Conservation (phyloP, 75 land plant genomes). For the Cunninghamia lanceolata region DNA sequence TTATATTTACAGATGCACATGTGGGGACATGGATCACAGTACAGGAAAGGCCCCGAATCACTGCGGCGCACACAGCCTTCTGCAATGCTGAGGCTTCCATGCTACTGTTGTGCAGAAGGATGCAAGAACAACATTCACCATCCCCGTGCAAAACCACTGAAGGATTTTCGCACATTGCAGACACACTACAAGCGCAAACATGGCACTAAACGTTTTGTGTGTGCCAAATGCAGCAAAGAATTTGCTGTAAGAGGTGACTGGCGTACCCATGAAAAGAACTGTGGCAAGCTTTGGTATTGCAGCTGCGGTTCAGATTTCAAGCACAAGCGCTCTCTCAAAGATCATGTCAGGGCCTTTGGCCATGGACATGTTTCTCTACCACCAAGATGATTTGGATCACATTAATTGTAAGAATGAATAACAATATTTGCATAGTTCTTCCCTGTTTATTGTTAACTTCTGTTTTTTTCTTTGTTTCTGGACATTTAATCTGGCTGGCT, state of each 20-base stretch:
- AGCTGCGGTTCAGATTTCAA: slow-evolving; percentile 63
- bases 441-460: neutral
- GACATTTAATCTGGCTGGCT: neutral
- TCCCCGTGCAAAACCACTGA: slow-evolving; percentile 50
- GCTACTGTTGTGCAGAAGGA: slow-evolving; percentile 59
- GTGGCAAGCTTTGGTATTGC: slow-evolving; percentile 70
- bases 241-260: slow-evolving; percentile 67
- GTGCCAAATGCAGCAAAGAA: slow-evolving; percentile 50
- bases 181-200: slow-evolving; percentile 68
- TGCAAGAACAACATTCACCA: slow-evolving; percentile 64
- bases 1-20: slow-evolving; percentile 49
- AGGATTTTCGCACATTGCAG: slow-evolving; percentile 61
- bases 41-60: slow-evolving; percentile 56
- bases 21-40: slow-evolving; percentile 75
- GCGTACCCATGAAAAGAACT: slow-evolving; percentile 72
- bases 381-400: slow-evolving; percentile 14
- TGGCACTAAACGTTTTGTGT: slow-evolving; percentile 41
- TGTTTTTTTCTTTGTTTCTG: neutral
- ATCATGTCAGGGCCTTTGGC: slow-evolving; percentile 57
- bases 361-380: slow-evolving; percentile 21
- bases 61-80: slow-evolving; percentile 41
- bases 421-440: neutral
- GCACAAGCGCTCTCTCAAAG: slow-evolving; percentile 64
- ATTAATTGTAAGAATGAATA: neutral
- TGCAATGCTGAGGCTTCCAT: slow-evolving; percentile 46